Evolutionary conservation across 306 rosid genomes (phyloP), one percentile per base, ranked within the genome.

Genomic region (Begonia fuchsioides): DNA sequence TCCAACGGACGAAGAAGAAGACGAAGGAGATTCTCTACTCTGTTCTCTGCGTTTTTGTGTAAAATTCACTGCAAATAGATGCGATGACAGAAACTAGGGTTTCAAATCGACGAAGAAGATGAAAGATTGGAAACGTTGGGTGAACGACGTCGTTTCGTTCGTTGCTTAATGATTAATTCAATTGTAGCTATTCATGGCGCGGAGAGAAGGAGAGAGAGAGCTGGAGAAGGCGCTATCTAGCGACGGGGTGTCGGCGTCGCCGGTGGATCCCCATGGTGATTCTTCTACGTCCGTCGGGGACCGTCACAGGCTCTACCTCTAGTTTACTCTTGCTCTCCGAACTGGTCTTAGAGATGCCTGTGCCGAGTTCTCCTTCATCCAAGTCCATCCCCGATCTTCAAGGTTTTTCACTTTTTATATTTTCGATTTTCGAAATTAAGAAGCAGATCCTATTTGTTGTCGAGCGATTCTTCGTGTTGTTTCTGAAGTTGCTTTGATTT

Each of bases 341-440:
- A 76, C 73, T 1, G 88, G 96, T 3, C 86, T 88, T 15, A 68
- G 84, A 19, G 90, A 88, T 15, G 93, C 86, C 3, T 62, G 80
- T 12, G 95, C 97, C 3, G 90, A 81, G 61, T 88, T 84, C 78
- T 84, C 95, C 0, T 84, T 88, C 47, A 84, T 88, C 60, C 95
- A 90, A 15, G 64, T 84, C 81, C 19, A 52, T 81, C 41, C 77
- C 87, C 1, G 76, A 84, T 12, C 80, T 90, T 10, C 95, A 76
- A 72, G 95, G 97, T 88, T 8, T 26, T 8, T 8, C 35, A 26
- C 35, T 26, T 26, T 20, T n/a, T 26, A 4, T 26, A 26, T 26
- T 26, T 26, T 26, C 35, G 35, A 5, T 26, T 26, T n/a, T 5
- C 8, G 35, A 26, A 26, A 4, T 26, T 5, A 26, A 26, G 35